Evolutionary conservation across 768 basidiomycete genomes (phyloP).

Genomic region (Russula virescens): DNA sequence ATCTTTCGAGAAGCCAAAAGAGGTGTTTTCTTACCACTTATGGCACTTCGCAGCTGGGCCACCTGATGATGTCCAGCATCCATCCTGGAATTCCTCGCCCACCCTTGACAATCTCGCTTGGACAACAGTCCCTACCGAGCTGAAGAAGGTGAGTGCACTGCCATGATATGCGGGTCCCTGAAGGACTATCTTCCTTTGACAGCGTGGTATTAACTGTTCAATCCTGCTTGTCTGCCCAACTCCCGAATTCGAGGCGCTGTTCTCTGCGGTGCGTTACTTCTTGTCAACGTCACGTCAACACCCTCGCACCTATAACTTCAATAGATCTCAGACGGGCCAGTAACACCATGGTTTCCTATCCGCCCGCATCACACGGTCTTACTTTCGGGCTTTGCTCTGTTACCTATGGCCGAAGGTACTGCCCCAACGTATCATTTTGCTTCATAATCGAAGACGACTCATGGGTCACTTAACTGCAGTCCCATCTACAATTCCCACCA

Average conservation of each 20-base stretch:
- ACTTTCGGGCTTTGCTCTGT: conserved; percentile 18
- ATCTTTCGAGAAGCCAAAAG: conserved; percentile 15
- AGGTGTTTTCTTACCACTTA: conserved; percentile 15
- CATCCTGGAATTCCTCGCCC: conserved; percentile 15
- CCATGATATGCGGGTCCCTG: background rate
- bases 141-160: conserved; percentile 17
- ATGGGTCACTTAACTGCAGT: conserved; percentile 5
- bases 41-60: conserved; percentile 24
- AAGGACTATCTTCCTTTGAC: background rate
- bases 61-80: conserved; percentile 19
- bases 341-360: conserved; percentile 19
- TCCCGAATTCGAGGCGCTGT: conserved; percentile 18
- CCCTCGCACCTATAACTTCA: background rate
- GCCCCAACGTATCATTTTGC: background rate
- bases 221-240: conserved; percentile 20
- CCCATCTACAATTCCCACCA: conserved; percentile 15
- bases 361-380: conserved; percentile 15
- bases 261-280: conserved; percentile 18
- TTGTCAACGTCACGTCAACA: conserved; percentile 8
- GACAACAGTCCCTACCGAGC: conserved; percentile 16
- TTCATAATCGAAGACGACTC: conserved; percentile 5
- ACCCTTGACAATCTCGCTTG: conserved; percentile 22
- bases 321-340: conserved; percentile 9
- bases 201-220: conserved; percentile 22
- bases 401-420: conserved; percentile 21